A percentile compares a stretch with the other conserved stretches of the same genome.
Conservation (phyloP, 495 filamentous ascomycete species). For the Xylaria sp. region DNA sequence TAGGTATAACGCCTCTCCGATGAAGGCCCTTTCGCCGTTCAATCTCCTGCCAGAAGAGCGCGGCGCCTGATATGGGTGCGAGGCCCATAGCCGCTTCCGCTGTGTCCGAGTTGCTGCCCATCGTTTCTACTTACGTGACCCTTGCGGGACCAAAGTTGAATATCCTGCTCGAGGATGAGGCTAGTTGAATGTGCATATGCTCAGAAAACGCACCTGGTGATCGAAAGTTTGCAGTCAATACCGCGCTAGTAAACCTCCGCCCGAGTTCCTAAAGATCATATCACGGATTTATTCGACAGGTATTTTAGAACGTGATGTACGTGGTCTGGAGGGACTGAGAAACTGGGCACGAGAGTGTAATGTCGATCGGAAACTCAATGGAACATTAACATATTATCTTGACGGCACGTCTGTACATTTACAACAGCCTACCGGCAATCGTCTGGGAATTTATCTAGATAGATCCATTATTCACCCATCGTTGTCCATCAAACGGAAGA, state of each 20-base stretch:
- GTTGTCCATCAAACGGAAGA: background rate
- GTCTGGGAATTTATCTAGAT: background rate
- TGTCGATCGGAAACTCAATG: background rate
- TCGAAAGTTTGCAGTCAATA: background rate
- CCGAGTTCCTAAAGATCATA: background rate
- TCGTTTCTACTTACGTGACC: background rate
- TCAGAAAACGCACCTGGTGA: background rate
- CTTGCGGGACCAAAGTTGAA: background rate
- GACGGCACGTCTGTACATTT: background rate
- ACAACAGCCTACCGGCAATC: background rate
- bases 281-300: background rate
- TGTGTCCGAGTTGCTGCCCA: background rate
- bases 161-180: background rate
- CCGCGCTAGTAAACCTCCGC: background rate
- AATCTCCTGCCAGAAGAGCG: slow-evolving; percentile 40
- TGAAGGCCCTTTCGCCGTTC: slow-evolving; percentile 28
- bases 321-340: background rate
- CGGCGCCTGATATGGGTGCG: slow-evolving; percentile 32
- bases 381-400: background rate
- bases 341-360: background rate
- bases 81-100: slow-evolving; percentile 19
- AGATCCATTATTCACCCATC: background rate
- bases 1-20: slow-evolving; percentile 34
- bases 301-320: background rate
- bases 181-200: background rate